Evolutionary conservation across 192 early-diverging fungal species (phyloP), one percentile per base, ranked within the genome.

Genomic region (Endogone sp.): DNA sequence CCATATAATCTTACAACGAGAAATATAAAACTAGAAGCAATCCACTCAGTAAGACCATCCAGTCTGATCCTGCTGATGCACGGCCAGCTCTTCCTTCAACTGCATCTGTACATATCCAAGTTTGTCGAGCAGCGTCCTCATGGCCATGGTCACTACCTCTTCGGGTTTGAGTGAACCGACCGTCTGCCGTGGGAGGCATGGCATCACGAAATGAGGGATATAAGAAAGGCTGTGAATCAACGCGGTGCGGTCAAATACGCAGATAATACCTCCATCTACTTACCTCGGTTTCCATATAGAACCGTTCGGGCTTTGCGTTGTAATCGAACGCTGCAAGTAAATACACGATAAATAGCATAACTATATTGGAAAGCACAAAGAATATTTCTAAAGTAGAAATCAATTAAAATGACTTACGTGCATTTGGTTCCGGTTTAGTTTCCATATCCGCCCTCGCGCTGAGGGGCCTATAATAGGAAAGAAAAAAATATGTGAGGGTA

Each of bases 221-320:
- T 56, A 54, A 3, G 58, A 25, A 23, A 44, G 21, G 11, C 58
- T 54, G 13, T 20, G 13, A 25, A 6, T 29, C n/a, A n/a, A n/a
- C n/a, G 55, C n/a, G 55, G 55, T 56, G 11, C n/a, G 55, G 55
- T 56, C 55, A 70, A 44, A 56, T 23, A 30, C 10, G 63, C 0
- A 64, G 62, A 58, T 66, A 71, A 64, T 25, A 32, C 30, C 8
- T 31, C 4, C 9, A n/a, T n/a, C 29, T 27, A 24, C 25, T 23
- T 76, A 88, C 85, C 81, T 94, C 93, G 23, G 90, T 78, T 63
- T 84, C 83, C 72, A 91, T 88, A 71, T 94, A 94, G 64, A 89
- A 94, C 31, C 79, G 79, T 28, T 86, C 89, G 2, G 93, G 93
- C 72, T 88, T 91, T 16, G 90, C 92, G 64, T 89, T 94, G 55